Evolutionary conservation across 129 eudicot genomes (phyloP).

Genomic region (Dittrichia graveolens): DNA sequence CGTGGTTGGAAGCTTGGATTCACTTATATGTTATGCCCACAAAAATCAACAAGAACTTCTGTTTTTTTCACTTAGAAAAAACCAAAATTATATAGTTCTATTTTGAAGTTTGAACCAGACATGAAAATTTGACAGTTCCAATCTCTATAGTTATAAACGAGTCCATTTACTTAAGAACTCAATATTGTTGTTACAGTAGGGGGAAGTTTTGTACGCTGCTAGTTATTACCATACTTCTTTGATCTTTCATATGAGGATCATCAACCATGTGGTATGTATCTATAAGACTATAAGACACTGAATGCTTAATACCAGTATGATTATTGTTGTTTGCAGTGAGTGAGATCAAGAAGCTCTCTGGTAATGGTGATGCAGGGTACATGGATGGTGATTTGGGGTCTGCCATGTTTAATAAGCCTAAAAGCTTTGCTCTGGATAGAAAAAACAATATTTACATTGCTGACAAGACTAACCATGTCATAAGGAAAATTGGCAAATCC

Average conservation of each 20-base stretch:
- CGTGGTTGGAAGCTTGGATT: too few species aligned
- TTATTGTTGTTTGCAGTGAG: constrained; percentile 45
- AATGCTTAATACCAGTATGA: neutral
- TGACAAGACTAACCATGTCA: constrained; percentile 62
- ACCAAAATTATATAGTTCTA: too few species aligned
- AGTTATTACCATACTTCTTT: constrained; percentile 12
- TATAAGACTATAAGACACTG: too few species aligned
- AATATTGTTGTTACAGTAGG: neutral
- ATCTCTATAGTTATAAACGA: too few species aligned
- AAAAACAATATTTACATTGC: constrained; percentile 85
- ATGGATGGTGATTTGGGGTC: constrained; percentile 71
- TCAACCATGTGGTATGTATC: neutral
- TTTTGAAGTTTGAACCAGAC: too few species aligned
- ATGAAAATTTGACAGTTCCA: too few species aligned
- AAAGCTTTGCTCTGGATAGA: constrained; percentile 67
- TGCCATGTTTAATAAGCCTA: constrained; percentile 69
- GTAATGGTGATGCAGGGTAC: constrained; percentile 56
- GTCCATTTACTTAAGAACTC: neutral
- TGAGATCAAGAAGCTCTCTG: constrained; percentile 52
- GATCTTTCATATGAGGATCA: constrained; percentile 8
- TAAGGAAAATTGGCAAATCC: constrained; percentile 76
- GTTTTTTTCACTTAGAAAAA: too few species aligned
- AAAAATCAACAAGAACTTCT: too few species aligned
- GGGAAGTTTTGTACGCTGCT: constrained; percentile 11
- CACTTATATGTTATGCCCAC: too few species aligned